Evolutionary conservation across 768 basidiomycete species (phyloP).

Genomic region (Rhodotorula paludigena): DNA sequence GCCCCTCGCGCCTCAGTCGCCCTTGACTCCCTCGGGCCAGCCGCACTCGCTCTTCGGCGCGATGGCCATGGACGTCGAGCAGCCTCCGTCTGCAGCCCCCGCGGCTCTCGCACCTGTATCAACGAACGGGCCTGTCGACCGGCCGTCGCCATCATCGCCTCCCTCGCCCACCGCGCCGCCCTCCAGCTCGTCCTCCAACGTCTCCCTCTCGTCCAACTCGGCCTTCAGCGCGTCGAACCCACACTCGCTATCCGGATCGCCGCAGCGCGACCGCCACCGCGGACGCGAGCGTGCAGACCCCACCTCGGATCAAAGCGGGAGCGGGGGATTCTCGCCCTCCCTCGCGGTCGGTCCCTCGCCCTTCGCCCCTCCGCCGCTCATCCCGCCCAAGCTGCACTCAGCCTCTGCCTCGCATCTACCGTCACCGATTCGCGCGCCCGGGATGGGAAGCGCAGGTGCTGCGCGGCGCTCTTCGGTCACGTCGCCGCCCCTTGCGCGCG

Average conservation of each 20-base stretch:
- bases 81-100: background rate
- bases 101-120: background rate
- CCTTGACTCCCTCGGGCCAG: background rate
- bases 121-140: too few species aligned
- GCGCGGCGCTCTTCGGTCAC: too few species aligned
- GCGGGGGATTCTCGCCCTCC: too few species aligned
- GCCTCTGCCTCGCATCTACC: too few species aligned
- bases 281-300: background rate
- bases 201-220: background rate
- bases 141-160: background rate
- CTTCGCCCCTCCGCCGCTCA: background rate
- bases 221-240: background rate
- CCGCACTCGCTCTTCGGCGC: background rate
- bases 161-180: background rate
- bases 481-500: too few species aligned
- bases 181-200: background rate
- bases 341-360: too few species aligned
- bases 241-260: background rate
- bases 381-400: too few species aligned
- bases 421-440: too few species aligned
- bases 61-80: conserved; percentile 2
- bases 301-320: too few species aligned
- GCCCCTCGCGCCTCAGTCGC: background rate
- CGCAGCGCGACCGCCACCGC: background rate
- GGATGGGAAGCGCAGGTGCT: too few species aligned